Base-by-base conservation (phyloP, 441 rosid genomes). In the Omphalea diandra region DNA sequence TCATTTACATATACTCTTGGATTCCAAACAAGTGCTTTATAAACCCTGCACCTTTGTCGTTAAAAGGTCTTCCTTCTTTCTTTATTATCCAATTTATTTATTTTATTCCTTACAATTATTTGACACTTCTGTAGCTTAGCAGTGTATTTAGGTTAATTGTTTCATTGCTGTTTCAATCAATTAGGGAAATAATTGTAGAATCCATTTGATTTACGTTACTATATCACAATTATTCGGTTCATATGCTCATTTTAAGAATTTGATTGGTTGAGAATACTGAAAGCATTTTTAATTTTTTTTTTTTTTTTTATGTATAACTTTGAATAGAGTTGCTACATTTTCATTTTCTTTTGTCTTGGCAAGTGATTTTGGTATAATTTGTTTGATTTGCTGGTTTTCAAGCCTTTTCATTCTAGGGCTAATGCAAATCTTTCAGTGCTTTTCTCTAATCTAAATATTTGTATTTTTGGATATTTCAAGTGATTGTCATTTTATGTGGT, bases 11-110 rank as follows among this genome's bases (percentile, higher is more conserved):
- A 81, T 83, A 54, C 74, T 85, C 40, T 69, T 60, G 2, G 84
- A 85, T 81, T 33, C 83, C n/a, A 81, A 81, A 15, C 89, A 83
- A 79, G 63, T 64, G 36, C 79, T 85, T 7, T 85, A 83, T 67
- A 75, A 63, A 32, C 75, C 72, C 53, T 83, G 89, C 55, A 38
- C 44, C 26, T 85, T 58, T 69, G 76, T 79, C n/a, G 36, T 81
- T 63, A 83, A 83, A 69, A 83, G 88, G 88, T 85, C 68, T 44
- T 24, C 20, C 18, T 73, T 58, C 2, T 20, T 24, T 32, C 64
- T 18, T 49, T 7, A 7, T 8, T 49, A 32, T 62, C 20, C n/a
- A 20, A 10, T n/a, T 47, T 6, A 3, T 47, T 47, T 43, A 0
- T 38, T 24, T 17, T 7, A 22, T 35, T 36, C 3, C 27, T 6